Evolutionary conservation across 768 basidiomycete species (phyloP).

Genomic region (Russula foetens): DNA sequence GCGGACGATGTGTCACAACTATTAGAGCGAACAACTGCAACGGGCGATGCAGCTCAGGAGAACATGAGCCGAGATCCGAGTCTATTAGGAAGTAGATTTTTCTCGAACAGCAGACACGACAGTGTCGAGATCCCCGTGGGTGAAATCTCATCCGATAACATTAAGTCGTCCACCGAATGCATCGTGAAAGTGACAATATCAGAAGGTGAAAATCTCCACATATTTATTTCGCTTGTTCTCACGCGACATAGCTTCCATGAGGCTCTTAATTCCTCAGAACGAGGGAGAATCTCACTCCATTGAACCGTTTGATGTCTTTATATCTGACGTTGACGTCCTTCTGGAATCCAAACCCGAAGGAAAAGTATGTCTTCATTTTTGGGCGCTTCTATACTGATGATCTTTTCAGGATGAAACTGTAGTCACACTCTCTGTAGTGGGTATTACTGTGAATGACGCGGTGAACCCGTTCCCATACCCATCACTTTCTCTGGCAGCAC

Average conservation of each 20-base stretch:
- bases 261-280: slow-evolving; percentile 42
- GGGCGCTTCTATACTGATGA: neutral
- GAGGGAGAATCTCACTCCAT: slow-evolving; percentile 18
- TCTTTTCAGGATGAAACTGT: slow-evolving; percentile 57
- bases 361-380: slow-evolving; percentile 39
- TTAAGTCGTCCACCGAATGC: slow-evolving; percentile 30
- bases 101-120: slow-evolving; percentile 35
- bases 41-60: slow-evolving; percentile 24
- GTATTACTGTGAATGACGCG: slow-evolving; percentile 48
- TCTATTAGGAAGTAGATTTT: slow-evolving; percentile 76
- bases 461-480: slow-evolving; percentile 28
- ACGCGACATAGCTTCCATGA: slow-evolving; percentile 30
- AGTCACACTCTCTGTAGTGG: slow-evolving; percentile 54
- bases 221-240: neutral
- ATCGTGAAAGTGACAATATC: slow-evolving; percentile 42
- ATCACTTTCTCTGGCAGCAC: slow-evolving; percentile 48
- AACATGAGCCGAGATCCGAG: slow-evolving; percentile 47
- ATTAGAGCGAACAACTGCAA: slow-evolving; percentile 38
- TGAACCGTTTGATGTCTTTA: slow-evolving; percentile 46
- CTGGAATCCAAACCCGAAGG: slow-evolving; percentile 65
- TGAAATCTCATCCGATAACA: slow-evolving; percentile 22
- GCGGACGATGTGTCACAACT: slow-evolving; percentile 81
- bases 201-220: slow-evolving; percentile 25
- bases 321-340: slow-evolving; percentile 53
- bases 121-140: slow-evolving; percentile 35